phyloP scores from a whole-genome alignment of 352 stramenopile species.

The Phytophthora citrophthora region DNA sequence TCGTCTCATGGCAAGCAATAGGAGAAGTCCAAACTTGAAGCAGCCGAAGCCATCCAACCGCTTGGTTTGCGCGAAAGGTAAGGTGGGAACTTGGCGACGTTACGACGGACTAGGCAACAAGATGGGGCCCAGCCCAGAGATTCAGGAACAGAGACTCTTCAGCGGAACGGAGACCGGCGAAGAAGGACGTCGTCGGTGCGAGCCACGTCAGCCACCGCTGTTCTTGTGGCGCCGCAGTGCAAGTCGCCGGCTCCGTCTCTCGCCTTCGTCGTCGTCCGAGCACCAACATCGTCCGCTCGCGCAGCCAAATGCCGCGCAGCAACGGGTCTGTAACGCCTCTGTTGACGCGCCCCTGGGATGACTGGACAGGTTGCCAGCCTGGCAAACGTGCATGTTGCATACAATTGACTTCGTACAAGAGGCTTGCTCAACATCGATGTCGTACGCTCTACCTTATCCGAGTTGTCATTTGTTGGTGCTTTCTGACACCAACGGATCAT shows the following conservation, averaged over 20 bases:
- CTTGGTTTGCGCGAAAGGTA: slow-evolving; percentile 9
- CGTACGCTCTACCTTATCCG: too few species aligned
- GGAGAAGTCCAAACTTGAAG: slow-evolving; percentile 25
- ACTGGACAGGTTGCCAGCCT: neutral
- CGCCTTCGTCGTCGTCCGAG: slow-evolving; percentile 9
- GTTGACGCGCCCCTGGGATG: slow-evolving; percentile 9
- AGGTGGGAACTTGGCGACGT: slow-evolving; percentile 8
- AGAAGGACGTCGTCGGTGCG: slow-evolving; percentile 9
- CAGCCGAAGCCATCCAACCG: slow-evolving; percentile 21
- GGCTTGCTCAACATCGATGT: too few species aligned
- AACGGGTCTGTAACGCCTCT: slow-evolving; percentile 2
- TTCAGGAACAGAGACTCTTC: slow-evolving; percentile 17
- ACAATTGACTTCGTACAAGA: too few species aligned
- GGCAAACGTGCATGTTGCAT: too few species aligned
- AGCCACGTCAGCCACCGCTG: slow-evolving; percentile 14
- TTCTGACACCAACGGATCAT: too few species aligned
- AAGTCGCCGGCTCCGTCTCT: slow-evolving; percentile 31
- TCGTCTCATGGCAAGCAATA: slow-evolving; percentile 22
- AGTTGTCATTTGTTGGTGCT: too few species aligned
- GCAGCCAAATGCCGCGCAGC: neutral
- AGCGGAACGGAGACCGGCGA: slow-evolving; percentile 4
- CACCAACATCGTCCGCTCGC: slow-evolving; percentile 12
- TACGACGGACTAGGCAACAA: slow-evolving; percentile 16
- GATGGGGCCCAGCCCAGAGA: slow-evolving; percentile 18
- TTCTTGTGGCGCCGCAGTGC: slow-evolving; percentile 20